Evolutionary conservation across 257 asterid genomes (phyloP).

Genomic region (Primulina eburnea): DNA sequence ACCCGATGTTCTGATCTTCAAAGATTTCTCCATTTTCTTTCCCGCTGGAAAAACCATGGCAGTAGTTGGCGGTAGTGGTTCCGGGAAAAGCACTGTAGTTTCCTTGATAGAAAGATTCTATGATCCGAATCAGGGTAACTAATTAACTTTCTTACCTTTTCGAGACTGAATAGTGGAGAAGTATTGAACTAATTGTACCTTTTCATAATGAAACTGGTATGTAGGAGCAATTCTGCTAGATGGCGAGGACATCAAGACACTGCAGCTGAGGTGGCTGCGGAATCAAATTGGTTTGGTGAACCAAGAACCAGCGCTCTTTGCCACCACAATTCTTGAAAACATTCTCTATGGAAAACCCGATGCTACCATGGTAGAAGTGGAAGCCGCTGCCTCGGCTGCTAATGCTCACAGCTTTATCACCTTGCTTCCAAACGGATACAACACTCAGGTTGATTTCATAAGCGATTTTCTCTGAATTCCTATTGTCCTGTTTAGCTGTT

Average conservation of each 20-base stretch:
- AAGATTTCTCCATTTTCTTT: constrained; percentile 87
- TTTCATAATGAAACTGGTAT: constrained; percentile 11
- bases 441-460: constrained; percentile 63
- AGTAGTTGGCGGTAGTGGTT: constrained; percentile 98
- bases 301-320: constrained; percentile 98
- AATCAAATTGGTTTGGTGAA: constrained; percentile 95
- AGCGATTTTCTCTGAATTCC: background rate
- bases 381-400: constrained; percentile 91
- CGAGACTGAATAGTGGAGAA: background rate
- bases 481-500: background rate
- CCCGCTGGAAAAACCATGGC: constrained; percentile 98
- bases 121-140: constrained; percentile 88
- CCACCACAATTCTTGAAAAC: constrained; percentile 93
- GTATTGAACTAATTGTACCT: constrained; percentile 1
- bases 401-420: constrained; percentile 92
- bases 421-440: constrained; percentile 88
- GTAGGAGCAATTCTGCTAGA: constrained; percentile 88
- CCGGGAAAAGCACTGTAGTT: constrained; percentile 96
- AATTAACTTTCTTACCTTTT: background rate
- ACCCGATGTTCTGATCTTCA: constrained; percentile 87
- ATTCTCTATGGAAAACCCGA: constrained; percentile 91
- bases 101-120: constrained; percentile 90
- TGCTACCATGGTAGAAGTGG: constrained; percentile 89
- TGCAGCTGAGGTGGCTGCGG: constrained; percentile 86
- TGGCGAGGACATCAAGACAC: constrained; percentile 71